A percentile compares a stretch with the other conserved stretches of the same genome.
Conservation (phyloP, 768 basidiomycete species). For the Gloeophyllum trabeum region DNA sequence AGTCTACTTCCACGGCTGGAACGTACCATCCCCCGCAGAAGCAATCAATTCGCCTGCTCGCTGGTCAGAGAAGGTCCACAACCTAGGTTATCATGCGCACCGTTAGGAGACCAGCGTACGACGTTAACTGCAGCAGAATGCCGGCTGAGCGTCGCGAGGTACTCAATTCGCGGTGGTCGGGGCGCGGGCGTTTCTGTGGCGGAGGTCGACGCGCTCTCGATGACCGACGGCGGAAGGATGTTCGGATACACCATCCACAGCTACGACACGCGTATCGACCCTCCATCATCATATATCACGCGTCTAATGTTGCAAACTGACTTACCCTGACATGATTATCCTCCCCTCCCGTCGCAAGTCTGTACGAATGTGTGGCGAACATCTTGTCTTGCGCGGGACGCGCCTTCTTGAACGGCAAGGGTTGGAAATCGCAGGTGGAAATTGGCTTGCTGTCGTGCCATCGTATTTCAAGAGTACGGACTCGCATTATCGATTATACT, state of each 20-base stretch:
- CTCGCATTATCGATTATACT: constrained; percentile 44
- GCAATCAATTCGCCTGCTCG: constrained; percentile 77
- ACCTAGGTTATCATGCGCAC: constrained; percentile 27
- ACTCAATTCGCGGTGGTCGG: constrained; percentile 84
- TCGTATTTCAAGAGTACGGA: constrained; percentile 85
- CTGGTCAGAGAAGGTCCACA: not conserved
- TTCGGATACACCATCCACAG: constrained; percentile 94
- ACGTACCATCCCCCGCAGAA: constrained; percentile 92
- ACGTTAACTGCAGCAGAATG: constrained; percentile 96
- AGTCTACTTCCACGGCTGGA: constrained; percentile 1
- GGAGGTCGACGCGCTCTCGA: constrained; percentile 25
- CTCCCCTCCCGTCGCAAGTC: constrained; percentile 90
- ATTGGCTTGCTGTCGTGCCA: constrained; percentile 97
- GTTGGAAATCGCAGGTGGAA: constrained; percentile 94
- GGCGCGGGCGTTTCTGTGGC: constrained; percentile 21
- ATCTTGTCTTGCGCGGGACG: constrained; percentile 46
- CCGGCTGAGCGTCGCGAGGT: constrained; percentile 84
- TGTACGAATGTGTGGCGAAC: constrained; percentile 67
- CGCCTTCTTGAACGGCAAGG: constrained; percentile 70
- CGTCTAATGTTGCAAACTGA: constrained; percentile 12
- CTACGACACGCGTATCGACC: constrained; percentile 23
- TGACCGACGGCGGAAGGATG: constrained; percentile 56
- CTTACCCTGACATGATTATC: constrained; percentile 94
- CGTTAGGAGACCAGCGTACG: constrained; percentile 91
- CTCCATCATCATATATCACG: too few relatives aligned